Base-by-base conservation (phyloP, 352 stramenopile species). In the Phytophthora kernoviae region DNA sequence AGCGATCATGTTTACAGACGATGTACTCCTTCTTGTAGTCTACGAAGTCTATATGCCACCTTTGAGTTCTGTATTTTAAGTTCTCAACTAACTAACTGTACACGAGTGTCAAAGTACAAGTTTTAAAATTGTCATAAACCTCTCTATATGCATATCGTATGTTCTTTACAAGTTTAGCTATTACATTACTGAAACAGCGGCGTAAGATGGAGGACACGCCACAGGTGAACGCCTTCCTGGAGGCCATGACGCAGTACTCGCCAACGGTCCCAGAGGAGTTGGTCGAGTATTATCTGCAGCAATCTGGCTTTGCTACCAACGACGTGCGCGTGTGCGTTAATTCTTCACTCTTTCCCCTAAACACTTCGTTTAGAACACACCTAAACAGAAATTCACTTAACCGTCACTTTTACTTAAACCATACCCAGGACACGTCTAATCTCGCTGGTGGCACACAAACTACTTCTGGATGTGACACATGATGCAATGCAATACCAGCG, bases 401-500 rank as follows among this genome's bases (percentile, higher is more conserved):
- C 34, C 24, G 2, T 15, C 12, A 4, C 20, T 14, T 37, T 14
- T 26, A 12, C 1, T 18, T 33, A 26, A 11, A 51, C 24, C 24
- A 6, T 30, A 4, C 18, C 1, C 49, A 93, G 84, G 36, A 73
- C 86, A 34, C 75, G 82, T 0, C 64, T 92, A 58, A 71, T 94
- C 27, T 81, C 79, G 20, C 66, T 94, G 17, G 82, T 68, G 2
- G 82, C 81, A 1, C 84, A 94, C 68, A 92, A 94, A 56, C 85
- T 94, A n/a, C 54, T 94, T 26, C 55, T 92, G 44, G 84, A 94
- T 56, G 84, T 92, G 18, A 77, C 75, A 1, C 84, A 92, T 47
- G 84, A 94, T 54, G 70, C 84, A 11, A 86, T 91, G 79, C 81
- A 92, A 68, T 90, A 81, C 61, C 84, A 92, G 49, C 79, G 82